phyloP scores from a whole-genome alignment of 257 asterid species.

The Fraxinus anomala region DNA sequence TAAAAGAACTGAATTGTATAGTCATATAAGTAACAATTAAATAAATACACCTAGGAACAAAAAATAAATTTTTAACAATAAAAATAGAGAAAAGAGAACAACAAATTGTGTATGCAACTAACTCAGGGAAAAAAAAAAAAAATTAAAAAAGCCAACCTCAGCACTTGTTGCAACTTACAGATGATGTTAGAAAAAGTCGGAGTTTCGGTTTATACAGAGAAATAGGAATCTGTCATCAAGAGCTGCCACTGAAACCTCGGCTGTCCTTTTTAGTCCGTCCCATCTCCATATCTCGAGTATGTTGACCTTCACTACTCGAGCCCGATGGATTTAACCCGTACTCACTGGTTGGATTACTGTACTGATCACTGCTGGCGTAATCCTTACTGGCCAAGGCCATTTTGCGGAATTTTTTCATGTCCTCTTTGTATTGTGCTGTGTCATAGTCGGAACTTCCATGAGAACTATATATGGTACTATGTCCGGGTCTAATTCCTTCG shows the following conservation, averaged over 20 bases:
- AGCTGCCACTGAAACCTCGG: slow-evolving; percentile 36
- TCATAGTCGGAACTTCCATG: slow-evolving; percentile 84
- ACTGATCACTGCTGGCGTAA: slow-evolving; percentile 59
- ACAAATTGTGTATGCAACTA: neutral
- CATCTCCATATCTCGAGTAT: slow-evolving; percentile 66
- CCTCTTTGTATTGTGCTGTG: slow-evolving; percentile 62
- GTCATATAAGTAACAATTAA: neutral
- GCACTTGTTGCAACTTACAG: neutral
- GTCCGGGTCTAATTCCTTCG: slow-evolving; percentile 74
- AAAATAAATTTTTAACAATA: too few species aligned
- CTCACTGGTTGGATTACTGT: slow-evolving; percentile 79
- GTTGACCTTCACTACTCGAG: slow-evolving; percentile 80
- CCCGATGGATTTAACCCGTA: slow-evolving; percentile 75
- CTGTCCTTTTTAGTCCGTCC: slow-evolving; percentile 50
- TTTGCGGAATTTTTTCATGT: slow-evolving; percentile 74
- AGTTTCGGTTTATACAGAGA: neutral
- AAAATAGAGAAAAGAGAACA: neutral
- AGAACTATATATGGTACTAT: slow-evolving; percentile 71
- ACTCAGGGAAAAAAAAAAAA: neutral
- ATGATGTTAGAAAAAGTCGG: neutral
- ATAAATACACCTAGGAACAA: neutral
- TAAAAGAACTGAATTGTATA: neutral
- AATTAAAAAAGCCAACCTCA: neutral
- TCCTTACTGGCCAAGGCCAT: slow-evolving; percentile 67
- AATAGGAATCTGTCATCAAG: slow-evolving; percentile 11